Conservation (phyloP, 2,329 filamentous ascomycete species). For the Hypoxylon sp. region DNA sequence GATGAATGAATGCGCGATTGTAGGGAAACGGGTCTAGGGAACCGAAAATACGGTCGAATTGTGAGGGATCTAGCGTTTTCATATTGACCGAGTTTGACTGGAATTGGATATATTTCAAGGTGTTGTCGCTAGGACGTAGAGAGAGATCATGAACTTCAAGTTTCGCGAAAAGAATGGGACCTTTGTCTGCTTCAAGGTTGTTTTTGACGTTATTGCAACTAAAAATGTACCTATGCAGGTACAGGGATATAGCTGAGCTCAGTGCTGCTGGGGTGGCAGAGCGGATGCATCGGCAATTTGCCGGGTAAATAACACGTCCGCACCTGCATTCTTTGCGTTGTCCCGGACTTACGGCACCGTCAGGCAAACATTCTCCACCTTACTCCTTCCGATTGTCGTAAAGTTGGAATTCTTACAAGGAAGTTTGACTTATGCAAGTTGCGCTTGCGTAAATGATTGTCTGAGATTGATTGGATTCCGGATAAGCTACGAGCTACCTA, state of each 20-base stretch:
- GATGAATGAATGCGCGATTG: conserved; percentile 70
- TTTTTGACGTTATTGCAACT: not conserved
- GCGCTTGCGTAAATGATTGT: not conserved
- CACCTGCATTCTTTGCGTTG: conserved; percentile 5
- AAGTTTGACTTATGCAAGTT: not conserved
- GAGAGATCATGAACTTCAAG: not conserved
- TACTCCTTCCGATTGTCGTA: not conserved
- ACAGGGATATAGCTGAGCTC: not conserved
- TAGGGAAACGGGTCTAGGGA: conserved; percentile 73
- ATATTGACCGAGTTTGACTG: conserved; percentile 1
- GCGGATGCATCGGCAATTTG: conserved; percentile 31
- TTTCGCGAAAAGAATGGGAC: not conserved
- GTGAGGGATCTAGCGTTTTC: conserved; percentile 73
- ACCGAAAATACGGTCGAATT: conserved; percentile 78
- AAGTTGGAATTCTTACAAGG: not conserved
- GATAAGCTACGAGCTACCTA: conserved; percentile 16
- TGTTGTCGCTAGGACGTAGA: not conserved
- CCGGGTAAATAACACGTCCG: conserved; percentile 23
- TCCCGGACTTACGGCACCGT: not conserved
- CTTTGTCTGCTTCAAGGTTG: not conserved
- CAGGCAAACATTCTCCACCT: not conserved
- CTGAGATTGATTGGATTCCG: conserved; percentile 14
- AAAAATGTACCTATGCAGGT: not conserved
- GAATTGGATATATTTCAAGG: not conserved
- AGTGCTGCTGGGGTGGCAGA: too few relatives aligned